Conservation (phyloP, 1,284 basidiomycete species). For the Boletus smithii region DNA sequence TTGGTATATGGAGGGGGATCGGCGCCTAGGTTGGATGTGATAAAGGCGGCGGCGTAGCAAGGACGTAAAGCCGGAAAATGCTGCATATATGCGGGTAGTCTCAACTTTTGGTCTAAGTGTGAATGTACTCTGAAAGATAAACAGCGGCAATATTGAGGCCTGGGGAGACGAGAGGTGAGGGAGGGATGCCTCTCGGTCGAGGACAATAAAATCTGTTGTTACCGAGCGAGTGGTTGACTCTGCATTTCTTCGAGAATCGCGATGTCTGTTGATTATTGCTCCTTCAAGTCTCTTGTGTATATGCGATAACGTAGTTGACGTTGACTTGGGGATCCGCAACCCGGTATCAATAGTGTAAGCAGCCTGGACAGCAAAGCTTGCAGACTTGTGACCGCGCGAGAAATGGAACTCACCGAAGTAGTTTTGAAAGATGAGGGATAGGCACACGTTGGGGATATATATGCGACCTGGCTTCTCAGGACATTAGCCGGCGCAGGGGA, state of each 20-base stretch:
- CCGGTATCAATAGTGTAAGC: conserved; percentile 7
- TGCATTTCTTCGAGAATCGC: not conserved
- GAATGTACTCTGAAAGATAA: conserved; percentile 4
- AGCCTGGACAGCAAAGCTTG: conserved; percentile 4
- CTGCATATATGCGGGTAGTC: conserved; percentile 3
- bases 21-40: not conserved
- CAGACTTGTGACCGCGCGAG: conserved; percentile 5
- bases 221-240: not conserved
- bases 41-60: not conserved
- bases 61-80: not conserved
- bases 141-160: not conserved
- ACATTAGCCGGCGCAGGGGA: conserved; percentile 5
- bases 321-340: conserved; percentile 1
- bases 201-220: not conserved
- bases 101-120: not conserved
- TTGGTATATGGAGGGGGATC: not conserved
- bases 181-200: not conserved
- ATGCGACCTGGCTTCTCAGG: conserved; percentile 5
- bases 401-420: conserved; percentile 9
- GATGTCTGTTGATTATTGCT: not conserved
- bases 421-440: conserved; percentile 11
- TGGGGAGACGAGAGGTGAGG: not conserved
- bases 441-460: conserved; percentile 18
- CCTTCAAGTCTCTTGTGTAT: not conserved
- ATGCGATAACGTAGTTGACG: not conserved